phyloP scores from a whole-genome alignment of 305 asterid species.

The Solanum hybrid region DNA sequence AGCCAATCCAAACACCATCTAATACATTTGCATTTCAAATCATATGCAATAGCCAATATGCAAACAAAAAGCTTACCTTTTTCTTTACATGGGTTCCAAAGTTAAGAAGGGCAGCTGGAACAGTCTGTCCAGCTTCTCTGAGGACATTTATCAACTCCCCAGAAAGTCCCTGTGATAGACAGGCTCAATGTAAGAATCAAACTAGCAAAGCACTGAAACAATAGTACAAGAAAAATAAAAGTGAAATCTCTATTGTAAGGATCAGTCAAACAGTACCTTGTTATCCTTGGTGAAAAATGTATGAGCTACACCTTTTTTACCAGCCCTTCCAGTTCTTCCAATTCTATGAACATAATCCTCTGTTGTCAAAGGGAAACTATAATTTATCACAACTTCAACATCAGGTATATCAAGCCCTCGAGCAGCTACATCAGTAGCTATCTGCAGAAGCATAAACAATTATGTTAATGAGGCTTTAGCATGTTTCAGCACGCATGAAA shows the following conservation, averaged over 20 bases:
- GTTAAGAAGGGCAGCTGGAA: slow-evolving; percentile 67
- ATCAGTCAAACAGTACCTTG: slow-evolving; percentile 41
- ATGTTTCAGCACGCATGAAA: background rate
- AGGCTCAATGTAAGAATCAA: background rate
- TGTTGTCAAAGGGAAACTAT: slow-evolving; percentile 91
- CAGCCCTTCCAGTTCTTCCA: slow-evolving; percentile 99
- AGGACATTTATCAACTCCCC: slow-evolving; percentile 96
- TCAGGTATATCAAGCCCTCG: slow-evolving; percentile 95
- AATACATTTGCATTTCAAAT: background rate
- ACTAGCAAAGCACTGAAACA: background rate
- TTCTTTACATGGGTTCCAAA: slow-evolving; percentile 98
- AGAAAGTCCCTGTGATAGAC: slow-evolving; percentile 54
- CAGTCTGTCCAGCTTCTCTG: slow-evolving; percentile 85
- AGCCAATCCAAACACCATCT: background rate
- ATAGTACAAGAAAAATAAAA: background rate
- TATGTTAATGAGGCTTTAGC: background rate
- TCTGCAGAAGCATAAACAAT: slow-evolving; percentile 36
- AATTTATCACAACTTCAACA: slow-evolving; percentile 92
- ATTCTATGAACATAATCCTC: slow-evolving; percentile 98
- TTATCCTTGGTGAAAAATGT: slow-evolving; percentile 94
- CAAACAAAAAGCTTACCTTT: slow-evolving; percentile 37
- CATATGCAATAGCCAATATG: background rate
- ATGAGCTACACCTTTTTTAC: slow-evolving; percentile 99
- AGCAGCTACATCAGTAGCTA: slow-evolving; percentile 99
- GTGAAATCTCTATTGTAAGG: background rate